phyloP scores from a whole-genome alignment of 441 rosid species.

The Erodium moschatum region DNA sequence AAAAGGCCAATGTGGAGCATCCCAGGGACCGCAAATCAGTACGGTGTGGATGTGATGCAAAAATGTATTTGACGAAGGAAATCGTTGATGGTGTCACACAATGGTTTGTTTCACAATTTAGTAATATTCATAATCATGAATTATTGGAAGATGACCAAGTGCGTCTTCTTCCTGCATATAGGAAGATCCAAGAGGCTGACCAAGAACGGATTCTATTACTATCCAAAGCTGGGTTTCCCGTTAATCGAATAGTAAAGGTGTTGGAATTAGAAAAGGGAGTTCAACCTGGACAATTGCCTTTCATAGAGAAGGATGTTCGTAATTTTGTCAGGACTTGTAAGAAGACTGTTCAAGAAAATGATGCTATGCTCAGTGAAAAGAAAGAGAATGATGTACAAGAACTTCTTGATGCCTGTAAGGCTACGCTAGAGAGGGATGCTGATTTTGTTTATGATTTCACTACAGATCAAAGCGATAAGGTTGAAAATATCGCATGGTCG shows the following conservation, averaged over 20 bases:
- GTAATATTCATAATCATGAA: conserved; percentile 91
- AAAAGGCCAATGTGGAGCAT: conserved; percentile 76
- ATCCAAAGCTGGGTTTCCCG: conserved; percentile 86
- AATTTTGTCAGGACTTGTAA: conserved; percentile 76
- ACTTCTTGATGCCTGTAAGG: conserved; percentile 72
- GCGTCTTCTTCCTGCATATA: conserved; percentile 77
- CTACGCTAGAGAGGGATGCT: conserved; percentile 46
- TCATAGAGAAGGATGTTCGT: conserved; percentile 84
- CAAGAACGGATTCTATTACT: conserved; percentile 79
- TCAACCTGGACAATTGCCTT: conserved; percentile 75
- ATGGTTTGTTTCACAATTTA: conserved; percentile 86
- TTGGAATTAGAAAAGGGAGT: conserved; percentile 79
- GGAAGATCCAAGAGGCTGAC: conserved; percentile 79
- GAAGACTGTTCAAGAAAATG: conserved; percentile 75
- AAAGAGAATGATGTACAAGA: conserved; percentile 60
- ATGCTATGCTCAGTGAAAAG: conserved; percentile 66
- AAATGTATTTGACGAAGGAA: conserved; percentile 70
- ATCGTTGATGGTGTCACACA: conserved; percentile 48
- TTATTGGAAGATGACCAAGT: conserved; percentile 87
- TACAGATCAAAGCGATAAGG: conserved; percentile 49
- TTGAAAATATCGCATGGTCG: conserved; percentile 82
- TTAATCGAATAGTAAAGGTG: conserved; percentile 73
- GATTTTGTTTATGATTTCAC: conserved; percentile 59
- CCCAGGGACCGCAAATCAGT: conserved; percentile 83
- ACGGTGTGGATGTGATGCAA: conserved; percentile 89